Evolutionary conservation across 495 filamentous ascomycete genomes (phyloP), one percentile per base, ranked within the genome.

Genomic region (Geoglossum glabrum): DNA sequence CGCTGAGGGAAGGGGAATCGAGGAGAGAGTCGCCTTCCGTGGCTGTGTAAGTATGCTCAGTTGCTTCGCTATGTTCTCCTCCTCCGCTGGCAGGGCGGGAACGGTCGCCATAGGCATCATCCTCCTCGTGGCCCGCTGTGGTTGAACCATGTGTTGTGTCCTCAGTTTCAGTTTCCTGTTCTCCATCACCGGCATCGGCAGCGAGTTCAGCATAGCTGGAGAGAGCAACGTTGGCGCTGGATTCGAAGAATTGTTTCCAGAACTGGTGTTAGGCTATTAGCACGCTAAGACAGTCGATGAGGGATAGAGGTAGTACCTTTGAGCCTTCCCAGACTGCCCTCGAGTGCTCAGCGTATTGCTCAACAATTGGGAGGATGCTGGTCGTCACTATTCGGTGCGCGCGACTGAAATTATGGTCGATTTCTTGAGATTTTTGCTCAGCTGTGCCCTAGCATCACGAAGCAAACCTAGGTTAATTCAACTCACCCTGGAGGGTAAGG

Each of bases 231-330:
- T 98, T 98, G 67, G 92, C 92, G 47, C 85, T 92, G 57, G 90
- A 87, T 72, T 98, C 92, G 71, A 98, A 98, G 78, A 98, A 97
- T 73, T 95, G 87, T 70, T 96, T 97, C 92, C 92, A 98, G 71
- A 96, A 97, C 86, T 93, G 63, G 10, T n/a, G 30, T 21, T 1
- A 28, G 11, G 15, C 25, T 50, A 8, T 27, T 52, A 50, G 21
- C 13, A 40, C 2, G 36, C 28, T 4, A 13, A 26, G 9, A 40
- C 11, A 31, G 49, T n/a, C 28, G 21, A 33, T 38, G 60, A 26
- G 17, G 11, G 11, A 40, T 43, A 7, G 46, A 51, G 10, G 43
- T 60, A 21, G 33, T 55, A 88, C 89, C 79, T 95, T 95, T 54
- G 92, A 90, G 33, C 90, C 87, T 61, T 97, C 88, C 93, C 93